These are phyloP conservation scores for Blastocystis sp. DNA, from an alignment of 352 stramenopile genomes.

Conservation along the genomic window DNA sequence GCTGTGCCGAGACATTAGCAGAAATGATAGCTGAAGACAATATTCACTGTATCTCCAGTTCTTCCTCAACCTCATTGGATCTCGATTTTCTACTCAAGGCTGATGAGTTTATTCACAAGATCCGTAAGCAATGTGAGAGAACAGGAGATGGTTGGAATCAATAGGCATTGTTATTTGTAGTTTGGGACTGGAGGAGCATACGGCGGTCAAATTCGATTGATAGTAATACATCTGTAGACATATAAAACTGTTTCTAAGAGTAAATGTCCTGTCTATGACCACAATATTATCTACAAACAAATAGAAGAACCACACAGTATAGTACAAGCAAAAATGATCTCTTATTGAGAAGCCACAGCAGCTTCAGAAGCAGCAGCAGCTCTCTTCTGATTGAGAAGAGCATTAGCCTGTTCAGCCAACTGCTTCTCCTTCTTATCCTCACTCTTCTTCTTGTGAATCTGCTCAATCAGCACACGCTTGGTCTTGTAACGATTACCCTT, in stretches of 20 bases:
- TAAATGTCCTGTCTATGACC: no score
- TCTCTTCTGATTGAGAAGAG: slow-evolving; percentile 71
- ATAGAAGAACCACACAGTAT: background rate
- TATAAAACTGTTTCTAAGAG: no score
- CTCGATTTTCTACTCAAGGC: background rate
- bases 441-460: slow-evolving; percentile 99
- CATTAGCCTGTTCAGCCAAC: slow-evolving; percentile 91
- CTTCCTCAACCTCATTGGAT: background rate
- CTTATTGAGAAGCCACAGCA: background rate
- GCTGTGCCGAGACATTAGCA: background rate
- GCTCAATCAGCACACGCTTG: slow-evolving; percentile 99
- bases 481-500: slow-evolving; percentile 99
- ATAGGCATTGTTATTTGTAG: no score
- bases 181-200: no score
- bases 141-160: background rate
- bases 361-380: background rate
- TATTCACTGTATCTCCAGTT: background rate
- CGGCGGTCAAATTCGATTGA: no score
- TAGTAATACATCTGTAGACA: no score
- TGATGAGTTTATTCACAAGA: background rate
- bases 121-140: background rate
- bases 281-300: background rate
- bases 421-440: slow-evolving; percentile 91
- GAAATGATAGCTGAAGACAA: background rate
- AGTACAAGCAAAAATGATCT: background rate